These are phyloP conservation scores for Salix dunnii DNA, from an alignment of 345 rosid genomes.

Conservation along the genomic window DNA sequence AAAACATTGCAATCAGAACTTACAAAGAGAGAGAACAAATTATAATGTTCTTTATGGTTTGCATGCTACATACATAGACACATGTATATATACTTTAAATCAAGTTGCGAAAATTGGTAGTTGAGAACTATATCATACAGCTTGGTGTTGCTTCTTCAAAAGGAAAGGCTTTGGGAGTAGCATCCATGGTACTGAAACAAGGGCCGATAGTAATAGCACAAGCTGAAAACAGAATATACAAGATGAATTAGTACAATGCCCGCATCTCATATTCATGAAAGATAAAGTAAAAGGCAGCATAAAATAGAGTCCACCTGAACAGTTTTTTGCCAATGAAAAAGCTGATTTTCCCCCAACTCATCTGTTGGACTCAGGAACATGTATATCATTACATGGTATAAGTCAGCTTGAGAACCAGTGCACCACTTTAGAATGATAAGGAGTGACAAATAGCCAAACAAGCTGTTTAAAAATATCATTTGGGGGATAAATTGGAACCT, in stretches of 20 bases:
- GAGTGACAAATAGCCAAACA: conserved; percentile 86
- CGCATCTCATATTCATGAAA: neutral
- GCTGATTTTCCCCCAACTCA: conserved; percentile 85
- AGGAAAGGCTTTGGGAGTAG: conserved; percentile 89
- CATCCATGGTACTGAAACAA: conserved; percentile 97
- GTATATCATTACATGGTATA: conserved; percentile 90
- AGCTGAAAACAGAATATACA: conserved; percentile 43
- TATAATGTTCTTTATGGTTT: neutral
- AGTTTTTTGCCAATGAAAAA: conserved; percentile 68
- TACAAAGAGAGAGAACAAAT: neutral
- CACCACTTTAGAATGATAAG: conserved; percentile 84
- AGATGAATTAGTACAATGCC: neutral
- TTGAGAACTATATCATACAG: conserved; percentile 37
- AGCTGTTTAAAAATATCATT: conserved; percentile 77
- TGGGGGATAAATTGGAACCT: conserved; percentile 98
- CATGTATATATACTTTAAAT: neutral
- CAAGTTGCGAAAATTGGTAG: conserved; percentile 1
- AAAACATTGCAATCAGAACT: conserved; percentile 21
- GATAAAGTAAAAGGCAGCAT: neutral
- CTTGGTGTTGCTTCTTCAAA: conserved; percentile 79
- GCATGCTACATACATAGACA: neutral
- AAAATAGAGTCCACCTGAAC: conserved; percentile 53
- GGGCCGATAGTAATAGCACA: conserved; percentile 66
- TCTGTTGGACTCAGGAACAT: conserved; percentile 96
- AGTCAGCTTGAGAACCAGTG: conserved; percentile 92